Evolutionary conservation across 345 rosid genomes (phyloP).

Genomic region (Jatropha curcas): DNA sequence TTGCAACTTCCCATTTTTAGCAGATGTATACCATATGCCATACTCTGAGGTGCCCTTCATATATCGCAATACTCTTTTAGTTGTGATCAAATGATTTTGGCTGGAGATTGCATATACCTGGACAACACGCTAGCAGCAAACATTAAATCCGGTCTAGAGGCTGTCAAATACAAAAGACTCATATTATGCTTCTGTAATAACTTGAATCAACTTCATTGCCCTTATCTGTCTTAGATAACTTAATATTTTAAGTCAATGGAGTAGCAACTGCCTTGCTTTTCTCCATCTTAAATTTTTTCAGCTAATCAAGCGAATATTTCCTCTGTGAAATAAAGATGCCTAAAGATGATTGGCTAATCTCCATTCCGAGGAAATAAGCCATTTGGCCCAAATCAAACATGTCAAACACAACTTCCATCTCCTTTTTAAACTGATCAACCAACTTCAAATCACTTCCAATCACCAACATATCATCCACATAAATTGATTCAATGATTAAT

Average conservation of each 20-base stretch:
- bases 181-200: too few species aligned
- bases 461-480: neutral
- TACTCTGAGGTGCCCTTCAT: too few species aligned
- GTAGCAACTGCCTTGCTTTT: neutral
- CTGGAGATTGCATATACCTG: too few species aligned
- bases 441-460: neutral
- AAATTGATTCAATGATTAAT: neutral
- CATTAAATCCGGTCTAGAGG: too few species aligned
- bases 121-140: too few species aligned
- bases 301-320: neutral
- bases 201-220: neutral
- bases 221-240: neutral
- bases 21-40: too few species aligned
- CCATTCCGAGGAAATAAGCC: neutral
- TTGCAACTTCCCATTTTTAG: too few species aligned
- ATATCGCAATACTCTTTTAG: too few species aligned
- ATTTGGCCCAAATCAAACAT: neutral
- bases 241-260: neutral
- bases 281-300: neutral
- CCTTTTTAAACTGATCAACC: neutral
- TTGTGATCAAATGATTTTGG: too few species aligned
- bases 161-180: too few species aligned
- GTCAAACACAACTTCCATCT: neutral
- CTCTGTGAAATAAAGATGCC: neutral
- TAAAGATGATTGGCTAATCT: neutral